Evolutionary conservation across 2,329 filamentous ascomycete genomes (phyloP).

Genomic region (Epichloe bromicola): DNA sequence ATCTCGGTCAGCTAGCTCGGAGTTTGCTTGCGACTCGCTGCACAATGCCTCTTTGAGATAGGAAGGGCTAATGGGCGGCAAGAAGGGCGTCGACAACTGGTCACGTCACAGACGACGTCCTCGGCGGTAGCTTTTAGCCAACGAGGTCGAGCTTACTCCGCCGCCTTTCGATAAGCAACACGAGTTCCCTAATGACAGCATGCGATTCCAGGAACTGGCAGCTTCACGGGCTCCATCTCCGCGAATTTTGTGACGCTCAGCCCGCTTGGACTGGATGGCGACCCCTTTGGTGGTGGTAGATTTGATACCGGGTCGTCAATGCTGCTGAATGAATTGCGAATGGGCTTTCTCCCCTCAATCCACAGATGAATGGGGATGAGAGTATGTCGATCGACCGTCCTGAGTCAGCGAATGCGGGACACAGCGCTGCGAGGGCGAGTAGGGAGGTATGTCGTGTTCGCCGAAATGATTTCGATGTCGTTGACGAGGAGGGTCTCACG

Average conservation of each 20-base stretch:
- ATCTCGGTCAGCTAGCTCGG: conserved; percentile 32
- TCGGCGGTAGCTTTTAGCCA: conserved; percentile 6
- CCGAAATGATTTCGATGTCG: background rate
- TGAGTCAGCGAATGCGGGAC: background rate
- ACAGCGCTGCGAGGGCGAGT: background rate
- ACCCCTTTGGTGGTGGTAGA: background rate
- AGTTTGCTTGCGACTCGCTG: background rate
- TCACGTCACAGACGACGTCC: conserved; percentile 1
- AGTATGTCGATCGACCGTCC: background rate
- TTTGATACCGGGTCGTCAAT: background rate
- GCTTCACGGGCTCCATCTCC: conserved; percentile 27
- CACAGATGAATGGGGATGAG: no score
- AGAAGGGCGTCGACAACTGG: conserved; percentile 8
- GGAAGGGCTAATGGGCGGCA: background rate
- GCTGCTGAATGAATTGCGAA: background rate
- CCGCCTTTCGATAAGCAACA: background rate
- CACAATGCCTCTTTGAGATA: conserved; percentile 1
- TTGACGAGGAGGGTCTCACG: conserved; percentile 3
- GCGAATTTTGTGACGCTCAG: conserved; percentile 13
- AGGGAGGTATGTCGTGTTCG: background rate
- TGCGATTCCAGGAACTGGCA: conserved; percentile 11
- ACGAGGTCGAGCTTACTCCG: conserved; percentile 7
- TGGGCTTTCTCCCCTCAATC: background rate
- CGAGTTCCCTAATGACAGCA: conserved; percentile 4
- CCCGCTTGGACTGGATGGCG: background rate